A percentile compares a stretch with the other conserved stretches of the same genome.
Evolutionary conservation across 2,329 filamentous ascomycete species (phyloP).

Genomic region (Stachybotrys chartarum): DNA sequence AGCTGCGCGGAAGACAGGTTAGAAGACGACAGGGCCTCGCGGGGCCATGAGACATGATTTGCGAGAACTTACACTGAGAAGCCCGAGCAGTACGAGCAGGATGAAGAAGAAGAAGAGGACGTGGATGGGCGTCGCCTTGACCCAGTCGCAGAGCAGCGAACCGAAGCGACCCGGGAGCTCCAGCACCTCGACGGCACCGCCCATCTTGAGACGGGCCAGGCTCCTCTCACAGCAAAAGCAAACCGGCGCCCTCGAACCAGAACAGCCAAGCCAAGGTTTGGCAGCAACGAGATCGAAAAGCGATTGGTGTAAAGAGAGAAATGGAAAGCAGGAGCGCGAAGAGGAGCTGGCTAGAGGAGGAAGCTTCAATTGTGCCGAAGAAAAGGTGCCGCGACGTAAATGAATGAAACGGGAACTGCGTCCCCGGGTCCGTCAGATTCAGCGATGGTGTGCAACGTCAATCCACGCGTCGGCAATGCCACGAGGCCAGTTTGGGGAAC

Average conservation of each 20-base stretch:
- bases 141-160: constrained; percentile 25
- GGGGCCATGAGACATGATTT: background rate
- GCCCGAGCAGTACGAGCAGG: constrained; percentile 21
- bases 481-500: background rate
- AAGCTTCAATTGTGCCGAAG: background rate
- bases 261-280: too few species aligned
- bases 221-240: too few species aligned
- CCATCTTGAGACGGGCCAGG: too few species aligned
- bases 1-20: constrained; percentile 26
- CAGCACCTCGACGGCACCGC: constrained; percentile 11
- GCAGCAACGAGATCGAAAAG: too few species aligned
- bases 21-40: background rate
- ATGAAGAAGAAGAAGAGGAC: constrained; percentile 28
- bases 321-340: background rate
- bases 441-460: too few species aligned
- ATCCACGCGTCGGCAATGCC: background rate
- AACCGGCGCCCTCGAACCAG: too few species aligned
- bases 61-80: constrained; percentile 29
- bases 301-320: background rate
- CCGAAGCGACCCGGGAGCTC: constrained; percentile 26
- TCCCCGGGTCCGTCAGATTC: too few species aligned
- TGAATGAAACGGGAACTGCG: too few species aligned
- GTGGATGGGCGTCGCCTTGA: constrained; percentile 30
- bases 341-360: background rate
- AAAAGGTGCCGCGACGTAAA: too few species aligned